Evolutionary conservation across 1,284 basidiomycete species (phyloP).

Genomic region (Ceratobasidium sp.): DNA sequence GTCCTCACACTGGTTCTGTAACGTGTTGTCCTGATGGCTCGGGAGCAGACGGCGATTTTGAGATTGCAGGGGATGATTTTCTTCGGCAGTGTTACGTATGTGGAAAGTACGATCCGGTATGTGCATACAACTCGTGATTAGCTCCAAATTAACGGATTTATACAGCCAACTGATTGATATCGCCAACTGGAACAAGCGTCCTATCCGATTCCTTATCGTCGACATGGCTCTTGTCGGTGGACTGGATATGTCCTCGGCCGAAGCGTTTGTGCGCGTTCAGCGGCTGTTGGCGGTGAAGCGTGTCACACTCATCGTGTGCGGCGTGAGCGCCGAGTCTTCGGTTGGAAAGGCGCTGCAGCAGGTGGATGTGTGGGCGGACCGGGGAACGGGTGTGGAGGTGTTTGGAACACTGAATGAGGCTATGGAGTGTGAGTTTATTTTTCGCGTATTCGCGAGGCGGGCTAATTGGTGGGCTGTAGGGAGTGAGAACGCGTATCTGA

Average conservation of each 20-base stretch:
- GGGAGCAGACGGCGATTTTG: slow-evolving; percentile 87
- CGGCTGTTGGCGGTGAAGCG: slow-evolving; percentile 79
- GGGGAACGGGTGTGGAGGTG: slow-evolving; percentile 80
- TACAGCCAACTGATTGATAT: slow-evolving; percentile 73
- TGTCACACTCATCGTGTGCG: slow-evolving; percentile 90
- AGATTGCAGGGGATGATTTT: slow-evolving; percentile 89
- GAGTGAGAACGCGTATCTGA: slow-evolving; percentile 89
- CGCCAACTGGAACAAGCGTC: slow-evolving; percentile 78
- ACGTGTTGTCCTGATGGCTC: not conserved
- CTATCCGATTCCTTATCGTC: slow-evolving; percentile 89
- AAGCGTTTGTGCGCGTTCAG: slow-evolving; percentile 93
- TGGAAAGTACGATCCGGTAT: slow-evolving; percentile 64
- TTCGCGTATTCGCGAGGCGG: not conserved
- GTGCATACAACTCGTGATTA: not conserved
- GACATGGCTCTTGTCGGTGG: slow-evolving; percentile 89
- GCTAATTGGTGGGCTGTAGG: slow-evolving; percentile 60
- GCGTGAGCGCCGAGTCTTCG: slow-evolving; percentile 70
- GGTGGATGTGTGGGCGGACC: slow-evolving; percentile 76
- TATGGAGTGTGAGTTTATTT: slow-evolving; percentile 79
- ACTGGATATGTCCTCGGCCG: slow-evolving; percentile 94
- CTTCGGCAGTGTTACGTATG: slow-evolving; percentile 93
- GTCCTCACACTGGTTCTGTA: not conserved
- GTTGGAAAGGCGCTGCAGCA: slow-evolving; percentile 77
- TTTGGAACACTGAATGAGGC: slow-evolving; percentile 90
- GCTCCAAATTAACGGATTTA: too few relatives aligned